Percentiles rank a stretch among this genome's conserved stretches.
Evolutionary conservation across 2,329 filamentous ascomycete species (phyloP).

Genomic region (Fusarium coicis): DNA sequence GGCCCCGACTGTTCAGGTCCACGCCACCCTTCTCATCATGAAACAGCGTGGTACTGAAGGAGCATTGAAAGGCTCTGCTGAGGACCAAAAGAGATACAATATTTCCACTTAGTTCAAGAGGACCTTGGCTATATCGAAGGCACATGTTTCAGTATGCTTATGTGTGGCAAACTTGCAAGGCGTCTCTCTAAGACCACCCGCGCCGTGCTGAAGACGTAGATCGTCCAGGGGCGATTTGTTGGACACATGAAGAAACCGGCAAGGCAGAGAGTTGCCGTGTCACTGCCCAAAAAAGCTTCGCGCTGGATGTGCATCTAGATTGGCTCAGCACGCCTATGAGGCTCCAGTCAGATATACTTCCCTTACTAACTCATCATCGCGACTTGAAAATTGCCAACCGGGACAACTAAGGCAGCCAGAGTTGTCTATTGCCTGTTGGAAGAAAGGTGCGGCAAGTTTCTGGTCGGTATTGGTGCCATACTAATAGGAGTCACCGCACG

Average conservation of each 20-base stretch:
- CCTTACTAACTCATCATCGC: fast-evolving
- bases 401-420: not conserved
- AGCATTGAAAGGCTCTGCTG: too few species aligned
- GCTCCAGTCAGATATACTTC: fast-evolving
- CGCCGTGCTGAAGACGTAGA: fast-evolving
- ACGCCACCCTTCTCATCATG: not conserved
- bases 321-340: not conserved
- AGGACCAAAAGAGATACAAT: too few species aligned
- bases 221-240: fast-evolving
- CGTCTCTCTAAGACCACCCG: fast-evolving
- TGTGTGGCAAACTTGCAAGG: not conserved
- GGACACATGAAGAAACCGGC: fast-evolving
- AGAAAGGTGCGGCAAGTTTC: not conserved
- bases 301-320: not conserved
- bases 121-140: too few species aligned
- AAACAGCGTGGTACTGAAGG: too few species aligned
- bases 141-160: too few species aligned
- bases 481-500: fast-evolving
- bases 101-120: too few species aligned
- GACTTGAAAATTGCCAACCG: fast-evolving
- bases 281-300: not conserved
- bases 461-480: not conserved
- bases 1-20: fast-evolving
- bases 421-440: not conserved
- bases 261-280: not conserved